Evolutionary conservation across 2,329 filamentous ascomycete genomes (phyloP).

Genomic region (Dactylellina haptotyla): DNA sequence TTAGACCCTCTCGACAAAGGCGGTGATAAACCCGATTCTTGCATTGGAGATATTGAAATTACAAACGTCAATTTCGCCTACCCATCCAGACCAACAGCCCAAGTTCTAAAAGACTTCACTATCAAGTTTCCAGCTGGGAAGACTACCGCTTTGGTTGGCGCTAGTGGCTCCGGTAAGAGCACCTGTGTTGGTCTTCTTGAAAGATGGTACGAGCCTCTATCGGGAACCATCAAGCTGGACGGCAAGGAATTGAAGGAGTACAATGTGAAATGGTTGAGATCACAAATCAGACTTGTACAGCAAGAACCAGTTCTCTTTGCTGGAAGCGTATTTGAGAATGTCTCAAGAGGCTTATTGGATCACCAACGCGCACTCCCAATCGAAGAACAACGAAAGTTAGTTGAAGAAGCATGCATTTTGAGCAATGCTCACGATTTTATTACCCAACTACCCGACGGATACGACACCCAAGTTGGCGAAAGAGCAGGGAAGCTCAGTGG

Average conservation of each 20-base stretch:
- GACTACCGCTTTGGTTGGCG: constrained; percentile 76
- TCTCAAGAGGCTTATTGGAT: constrained; percentile 70
- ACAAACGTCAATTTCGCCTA: constrained; percentile 77
- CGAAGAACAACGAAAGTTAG: constrained; percentile 69
- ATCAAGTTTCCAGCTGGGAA: constrained; percentile 60
- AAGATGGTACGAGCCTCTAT: constrained; percentile 72
- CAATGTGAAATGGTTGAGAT: constrained; percentile 71
- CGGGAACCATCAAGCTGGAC: constrained; percentile 68
- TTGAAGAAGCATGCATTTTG: constrained; percentile 72
- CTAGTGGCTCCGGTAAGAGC: constrained; percentile 78
- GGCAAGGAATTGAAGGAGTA: constrained; percentile 68
- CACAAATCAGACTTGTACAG: constrained; percentile 72
- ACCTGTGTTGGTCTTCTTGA: constrained; percentile 78
- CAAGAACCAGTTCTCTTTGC: constrained; percentile 77
- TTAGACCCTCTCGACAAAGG: constrained; percentile 64
- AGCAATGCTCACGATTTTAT: constrained; percentile 78
- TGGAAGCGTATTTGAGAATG: constrained; percentile 72
- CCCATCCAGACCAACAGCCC: constrained; percentile 63
- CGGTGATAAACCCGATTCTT: constrained; percentile 60
- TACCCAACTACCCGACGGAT: constrained; percentile 71
- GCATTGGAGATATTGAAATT: constrained; percentile 69
- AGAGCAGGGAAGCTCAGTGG: constrained; percentile 80
- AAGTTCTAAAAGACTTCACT: constrained; percentile 44
- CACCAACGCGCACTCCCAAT: constrained; percentile 61
- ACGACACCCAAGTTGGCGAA: constrained; percentile 79